Evolutionary conservation across 2,329 filamentous ascomycete species (phyloP).

Genomic region (Dactylellina cionopaga): DNA sequence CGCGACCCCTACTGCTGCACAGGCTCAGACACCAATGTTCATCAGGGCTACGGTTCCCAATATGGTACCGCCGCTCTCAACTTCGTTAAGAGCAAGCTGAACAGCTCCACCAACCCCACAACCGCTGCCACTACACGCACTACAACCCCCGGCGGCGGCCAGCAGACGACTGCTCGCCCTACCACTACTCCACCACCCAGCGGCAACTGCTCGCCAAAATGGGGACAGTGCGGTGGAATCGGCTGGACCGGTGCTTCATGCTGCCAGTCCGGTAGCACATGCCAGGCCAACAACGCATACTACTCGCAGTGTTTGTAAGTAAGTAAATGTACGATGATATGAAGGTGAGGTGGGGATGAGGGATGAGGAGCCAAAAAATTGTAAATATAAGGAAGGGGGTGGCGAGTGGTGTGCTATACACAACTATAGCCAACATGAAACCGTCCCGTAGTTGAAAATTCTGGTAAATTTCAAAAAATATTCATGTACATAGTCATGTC

Average conservation of each 20-base stretch:
- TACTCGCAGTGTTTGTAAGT: slow-evolving; percentile 60
- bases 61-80: slow-evolving; percentile 69
- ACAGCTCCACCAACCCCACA: slow-evolving; percentile 34
- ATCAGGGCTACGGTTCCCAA: slow-evolving; percentile 69
- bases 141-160: slow-evolving; percentile 16
- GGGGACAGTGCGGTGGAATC: slow-evolving; percentile 61
- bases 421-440: no score
- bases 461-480: no score
- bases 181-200: slow-evolving; percentile 1
- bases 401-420: slow-evolving; percentile 10
- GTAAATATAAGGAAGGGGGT: no score
- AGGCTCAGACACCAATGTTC: slow-evolving; percentile 66
- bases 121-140: slow-evolving; percentile 1
- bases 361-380: background rate
- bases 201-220: slow-evolving; percentile 54
- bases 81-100: slow-evolving; percentile 69
- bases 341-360: background rate
- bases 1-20: slow-evolving; percentile 72
- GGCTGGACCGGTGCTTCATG: slow-evolving; percentile 59
- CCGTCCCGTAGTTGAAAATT: no score
- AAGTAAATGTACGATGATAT: no score
- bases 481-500: no score
- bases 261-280: slow-evolving; percentile 60
- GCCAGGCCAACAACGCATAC: slow-evolving; percentile 58
- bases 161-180: slow-evolving; percentile 18